Base-by-base conservation (phyloP, 2,329 filamentous ascomycete species). In the Hymenoscyphus fraxineus region DNA sequence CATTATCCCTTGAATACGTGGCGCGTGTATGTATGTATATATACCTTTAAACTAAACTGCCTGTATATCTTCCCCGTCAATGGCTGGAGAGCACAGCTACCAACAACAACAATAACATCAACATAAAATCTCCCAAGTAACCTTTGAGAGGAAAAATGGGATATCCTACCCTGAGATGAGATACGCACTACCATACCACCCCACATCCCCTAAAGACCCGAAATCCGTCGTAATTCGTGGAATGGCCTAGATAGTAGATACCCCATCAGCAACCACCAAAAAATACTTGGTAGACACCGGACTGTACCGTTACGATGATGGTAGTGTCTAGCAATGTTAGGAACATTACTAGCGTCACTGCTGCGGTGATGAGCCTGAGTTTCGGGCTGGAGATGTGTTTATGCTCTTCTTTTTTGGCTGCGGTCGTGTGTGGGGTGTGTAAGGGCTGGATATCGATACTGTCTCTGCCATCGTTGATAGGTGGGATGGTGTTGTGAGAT, bases 181-280 rank as follows among this genome's bases (percentile, higher is more conserved):
- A 40, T 61, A 56, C 4, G 60, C 47, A 22, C 47, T 40, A 2
- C 47, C 60, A 41, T 61, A 56, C 60, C 60, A 61, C 13, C 60
- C 60, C 4, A 61, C 47, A 38, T 61, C 60, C 41, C 35, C 15
- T 3, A 56, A 22, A 2, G 60, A 56, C 13, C 40, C 6, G 35
- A 61, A 61, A 27, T 56, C 47, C 19, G 9, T 57, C 4, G 60
- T 61, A 19, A 61, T 61, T 27, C 31, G 44, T 56, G 59, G 59
- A 55, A 61, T 56, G 1, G 59, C 59, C 59, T 61, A 35, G 35
- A n/a, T 38, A 32, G 4, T 58, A n/a, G n/a, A 12, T n/a, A 16
- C 9, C 5, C 5, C 2, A 15, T 41, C 13, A 16, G 40, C 13
- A 41, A 16, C 5, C 13, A 16, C 5, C 2, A 1, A 1, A 1